Evolutionary conservation across 2,329 filamentous ascomycete genomes (phyloP).

Genomic region (Plectosphaerella sp.): DNA sequence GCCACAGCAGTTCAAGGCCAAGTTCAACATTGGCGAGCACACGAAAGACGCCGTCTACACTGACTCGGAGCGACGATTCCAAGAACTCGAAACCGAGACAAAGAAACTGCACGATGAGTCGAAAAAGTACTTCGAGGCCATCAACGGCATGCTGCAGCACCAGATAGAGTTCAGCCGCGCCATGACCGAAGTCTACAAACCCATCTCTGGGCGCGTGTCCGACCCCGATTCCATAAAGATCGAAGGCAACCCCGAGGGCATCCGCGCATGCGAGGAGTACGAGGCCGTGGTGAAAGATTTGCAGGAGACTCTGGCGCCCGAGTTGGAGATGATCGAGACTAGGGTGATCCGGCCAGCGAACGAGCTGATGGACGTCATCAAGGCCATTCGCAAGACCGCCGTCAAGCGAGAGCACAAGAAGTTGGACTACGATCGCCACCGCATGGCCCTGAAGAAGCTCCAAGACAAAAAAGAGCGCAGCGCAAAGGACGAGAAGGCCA

Average conservation of each 20-base stretch:
- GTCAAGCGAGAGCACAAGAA: slow-evolving; percentile 96
- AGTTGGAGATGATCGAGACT: slow-evolving; percentile 95
- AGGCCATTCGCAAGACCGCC: slow-evolving; percentile 84
- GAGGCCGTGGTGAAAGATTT: slow-evolving; percentile 86
- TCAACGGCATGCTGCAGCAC: slow-evolving; percentile 95
- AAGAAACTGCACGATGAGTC: slow-evolving; percentile 97
- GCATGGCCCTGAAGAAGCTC: slow-evolving; percentile 80
- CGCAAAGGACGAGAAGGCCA: slow-evolving; percentile 93
- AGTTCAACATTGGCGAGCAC: slow-evolving; percentile 92
- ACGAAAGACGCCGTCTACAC: slow-evolving; percentile 94
- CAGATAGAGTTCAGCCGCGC: slow-evolving; percentile 98
- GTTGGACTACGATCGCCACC: slow-evolving; percentile 89
- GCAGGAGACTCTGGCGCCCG: slow-evolving; percentile 80
- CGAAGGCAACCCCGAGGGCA: slow-evolving; percentile 89
- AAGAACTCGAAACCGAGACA: slow-evolving; percentile 91
- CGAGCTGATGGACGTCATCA: slow-evolving; percentile 91
- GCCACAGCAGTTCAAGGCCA: slow-evolving; percentile 85
- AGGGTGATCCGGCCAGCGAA: slow-evolving; percentile 89
- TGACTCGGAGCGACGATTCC: slow-evolving; percentile 89
- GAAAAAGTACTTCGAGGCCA: slow-evolving; percentile 94
- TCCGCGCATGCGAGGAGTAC: slow-evolving; percentile 94
- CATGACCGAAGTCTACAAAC: slow-evolving; percentile 95
- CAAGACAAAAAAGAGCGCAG: slow-evolving; percentile 97
- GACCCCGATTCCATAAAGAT: slow-evolving; percentile 79
- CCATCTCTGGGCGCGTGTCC: slow-evolving; percentile 91